phyloP scores from a whole-genome alignment of 495 filamentous ascomycete genomes.

The Talaromyces liani region DNA sequence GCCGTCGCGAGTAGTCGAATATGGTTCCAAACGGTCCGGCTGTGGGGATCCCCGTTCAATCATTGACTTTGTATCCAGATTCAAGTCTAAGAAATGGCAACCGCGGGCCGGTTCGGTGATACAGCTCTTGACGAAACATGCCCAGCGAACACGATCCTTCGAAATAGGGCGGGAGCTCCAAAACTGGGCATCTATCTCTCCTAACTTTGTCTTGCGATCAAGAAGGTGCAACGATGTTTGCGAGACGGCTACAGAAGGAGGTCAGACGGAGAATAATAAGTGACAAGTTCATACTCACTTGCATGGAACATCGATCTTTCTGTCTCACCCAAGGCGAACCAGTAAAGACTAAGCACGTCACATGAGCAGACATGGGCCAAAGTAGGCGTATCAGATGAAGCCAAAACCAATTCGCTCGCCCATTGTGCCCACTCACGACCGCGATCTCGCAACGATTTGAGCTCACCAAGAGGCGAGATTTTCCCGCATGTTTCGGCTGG shows the following conservation, averaged over 20 bases:
- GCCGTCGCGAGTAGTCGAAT: not conserved
- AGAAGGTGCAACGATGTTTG: not conserved
- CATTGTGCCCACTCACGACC: constrained; percentile 3
- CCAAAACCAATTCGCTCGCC: not conserved
- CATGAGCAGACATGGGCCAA: constrained; percentile 58
- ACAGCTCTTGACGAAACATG: constrained; percentile 4
- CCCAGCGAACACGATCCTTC: constrained; percentile 2
- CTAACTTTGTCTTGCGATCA: not conserved
- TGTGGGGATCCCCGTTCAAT: not conserved
- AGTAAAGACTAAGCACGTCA: constrained; percentile 1
- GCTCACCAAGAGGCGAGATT: not conserved
- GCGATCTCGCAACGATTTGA: not conserved
- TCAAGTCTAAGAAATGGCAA: not conserved
- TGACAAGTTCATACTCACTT: not conserved
- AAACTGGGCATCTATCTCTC: not conserved
- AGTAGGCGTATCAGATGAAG: constrained; percentile 51
- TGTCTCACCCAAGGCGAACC: constrained; percentile 3
- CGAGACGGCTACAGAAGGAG: not conserved
- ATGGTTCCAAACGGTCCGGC: not conserved
- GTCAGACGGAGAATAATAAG: not conserved
- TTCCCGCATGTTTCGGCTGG: not conserved
- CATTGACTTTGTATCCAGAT: not conserved
- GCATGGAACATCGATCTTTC: not conserved
- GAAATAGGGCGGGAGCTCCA: not conserved
- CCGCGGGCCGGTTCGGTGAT: not conserved